Base-by-base conservation (phyloP, 441 rosid species). In the Melastoma candidum region DNA sequence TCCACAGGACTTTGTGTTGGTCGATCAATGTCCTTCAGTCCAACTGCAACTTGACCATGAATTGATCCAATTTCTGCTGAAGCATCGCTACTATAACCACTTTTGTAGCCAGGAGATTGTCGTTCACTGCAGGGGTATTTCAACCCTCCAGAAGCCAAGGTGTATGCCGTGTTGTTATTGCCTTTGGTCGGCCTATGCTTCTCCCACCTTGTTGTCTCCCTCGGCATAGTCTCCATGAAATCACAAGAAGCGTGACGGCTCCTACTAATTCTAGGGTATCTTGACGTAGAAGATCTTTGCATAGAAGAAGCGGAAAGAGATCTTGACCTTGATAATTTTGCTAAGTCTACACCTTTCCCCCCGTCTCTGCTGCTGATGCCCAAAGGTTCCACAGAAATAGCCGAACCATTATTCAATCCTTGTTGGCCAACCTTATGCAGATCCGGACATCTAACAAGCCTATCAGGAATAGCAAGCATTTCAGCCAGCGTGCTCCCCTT, bases 331-430 rank as follows among this genome's bases (percentile, higher is more conserved):
- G 82, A 74, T 22, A 78, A 60, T 55, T 51, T 73, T 46, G 57
- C 32, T 29, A 67, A 53, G 25, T 67, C 51, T 29, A 67, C 78
- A 69, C 84, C 88, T 74, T 82, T 90, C 97, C 96, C 87, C 51
- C 97, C 95, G 76, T 90, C 97, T 70, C 77, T 78, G 63, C 97
- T 94, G 76, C 97, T 87, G 58, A 94, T 90, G 55, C 96, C 97
- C 60, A 87, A 64, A 54, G 97, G 97, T 65, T 79, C 94, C 54
- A 52, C 67, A 55, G 51, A 58, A 17, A 56, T 68, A 41, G 67
- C 48, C 50, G 70, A 59, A 54, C 65, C 70, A 69, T 59, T 49
- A 45, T 46, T 67, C 48, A 47, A 63, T 71, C 77, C 71, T 26
- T 70, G 73, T 56, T 56, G 70, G 12, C 58, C 54, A 26, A 29